phyloP scores from a whole-genome alignment of 306 rosid genomes.

The Vachellia collinsii region DNA sequence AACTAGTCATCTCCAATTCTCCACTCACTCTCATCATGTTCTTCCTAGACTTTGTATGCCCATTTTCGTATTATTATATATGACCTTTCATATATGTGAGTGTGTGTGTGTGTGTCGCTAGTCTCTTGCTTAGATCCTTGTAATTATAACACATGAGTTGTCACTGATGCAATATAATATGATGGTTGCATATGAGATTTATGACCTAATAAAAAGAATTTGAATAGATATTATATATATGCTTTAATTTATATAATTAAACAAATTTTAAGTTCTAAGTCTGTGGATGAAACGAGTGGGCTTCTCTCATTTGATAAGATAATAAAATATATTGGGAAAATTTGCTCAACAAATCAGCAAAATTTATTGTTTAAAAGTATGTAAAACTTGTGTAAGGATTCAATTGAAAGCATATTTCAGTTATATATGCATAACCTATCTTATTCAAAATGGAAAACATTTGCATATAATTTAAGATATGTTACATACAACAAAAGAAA shows the following conservation, averaged over 20 bases:
- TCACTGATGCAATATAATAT: background rate
- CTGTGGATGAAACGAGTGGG: background rate
- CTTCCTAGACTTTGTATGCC: constrained; percentile 36
- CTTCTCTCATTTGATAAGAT: background rate
- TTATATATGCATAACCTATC: no score
- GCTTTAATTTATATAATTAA: no score
- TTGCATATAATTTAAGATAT: no score
- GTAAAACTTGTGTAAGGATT: no score
- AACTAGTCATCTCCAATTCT: constrained; percentile 39
- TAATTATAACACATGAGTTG: background rate
- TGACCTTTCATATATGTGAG: background rate
- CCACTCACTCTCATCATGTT: constrained; percentile 41
- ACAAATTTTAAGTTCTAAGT: background rate
- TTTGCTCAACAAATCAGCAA: no score
- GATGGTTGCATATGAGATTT: background rate
- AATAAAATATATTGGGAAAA: no score
- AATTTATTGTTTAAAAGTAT: no score
- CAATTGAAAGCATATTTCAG: no score
- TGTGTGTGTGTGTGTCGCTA: background rate
- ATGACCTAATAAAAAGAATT: background rate
- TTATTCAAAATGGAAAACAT: no score
- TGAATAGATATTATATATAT: background rate
- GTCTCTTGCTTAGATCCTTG: background rate
- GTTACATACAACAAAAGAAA: no score
- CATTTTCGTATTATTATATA: background rate